Evolutionary conservation across 352 stramenopile genomes (phyloP).

Genomic region (Aphanomyces invadans): DNA sequence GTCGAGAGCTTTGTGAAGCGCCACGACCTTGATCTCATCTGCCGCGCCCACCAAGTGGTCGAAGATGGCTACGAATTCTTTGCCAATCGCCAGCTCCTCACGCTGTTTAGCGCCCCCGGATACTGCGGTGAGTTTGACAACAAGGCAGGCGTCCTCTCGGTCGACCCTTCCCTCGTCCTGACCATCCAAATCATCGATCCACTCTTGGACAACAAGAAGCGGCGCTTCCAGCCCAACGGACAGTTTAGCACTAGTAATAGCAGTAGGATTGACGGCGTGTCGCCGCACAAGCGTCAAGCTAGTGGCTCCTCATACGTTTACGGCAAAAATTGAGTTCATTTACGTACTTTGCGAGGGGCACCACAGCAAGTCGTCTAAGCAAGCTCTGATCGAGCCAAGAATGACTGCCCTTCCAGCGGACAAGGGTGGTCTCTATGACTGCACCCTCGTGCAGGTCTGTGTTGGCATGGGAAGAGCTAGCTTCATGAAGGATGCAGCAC

Average conservation of each 20-base stretch:
- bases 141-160: constrained; percentile 83
- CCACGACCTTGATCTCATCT: constrained; percentile 98
- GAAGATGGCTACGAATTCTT: constrained; percentile 63
- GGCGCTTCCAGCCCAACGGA: neutral
- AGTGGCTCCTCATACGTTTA: too few relatives aligned
- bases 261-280: too few relatives aligned
- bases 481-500: too few relatives aligned
- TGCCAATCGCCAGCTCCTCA: constrained; percentile 78
- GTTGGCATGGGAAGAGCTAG: too few relatives aligned
- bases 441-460: too few relatives aligned
- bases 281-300: too few relatives aligned
- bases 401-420: too few relatives aligned
- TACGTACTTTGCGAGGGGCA: too few relatives aligned
- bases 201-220: neutral
- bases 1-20: constrained; percentile 93
- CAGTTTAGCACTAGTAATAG: neutral
- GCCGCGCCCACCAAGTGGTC: constrained; percentile 82
- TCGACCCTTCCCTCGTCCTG: constrained; percentile 33
- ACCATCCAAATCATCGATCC: constrained; percentile 1
- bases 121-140: constrained; percentile 90
- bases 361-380: too few relatives aligned
- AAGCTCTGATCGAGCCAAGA: too few relatives aligned
- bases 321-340: too few relatives aligned
- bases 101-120: constrained; percentile 86
- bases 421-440: too few relatives aligned